A percentile compares a stretch with the other conserved stretches of the same genome.
These are phyloP conservation scores for Fusarium burgessii DNA, from an alignment of 2,329 filamentous ascomycete genomes.

Conservation along the genomic window DNA sequence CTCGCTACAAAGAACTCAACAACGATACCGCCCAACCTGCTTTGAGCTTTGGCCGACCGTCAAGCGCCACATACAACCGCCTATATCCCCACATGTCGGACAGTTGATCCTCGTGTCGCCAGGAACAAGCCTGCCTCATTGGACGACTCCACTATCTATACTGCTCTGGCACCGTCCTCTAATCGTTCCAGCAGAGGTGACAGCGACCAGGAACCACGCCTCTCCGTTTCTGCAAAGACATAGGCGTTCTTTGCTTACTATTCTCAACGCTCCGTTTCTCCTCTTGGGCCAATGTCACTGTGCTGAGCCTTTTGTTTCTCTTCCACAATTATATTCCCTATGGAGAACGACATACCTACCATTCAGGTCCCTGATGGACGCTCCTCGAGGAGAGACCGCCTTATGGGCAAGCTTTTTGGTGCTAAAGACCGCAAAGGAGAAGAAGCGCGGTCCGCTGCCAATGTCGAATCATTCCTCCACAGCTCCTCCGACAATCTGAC, in stretches of 20 bases:
- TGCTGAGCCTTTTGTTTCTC: slow-evolving; percentile 33
- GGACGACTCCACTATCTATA: slow-evolving; percentile 46
- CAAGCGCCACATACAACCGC: slow-evolving; percentile 44
- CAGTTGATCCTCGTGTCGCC: slow-evolving; percentile 47
- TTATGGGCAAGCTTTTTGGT: slow-evolving; percentile 74
- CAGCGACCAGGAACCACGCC: slow-evolving; percentile 28
- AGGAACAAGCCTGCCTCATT: slow-evolving; percentile 46
- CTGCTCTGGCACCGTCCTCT: slow-evolving; percentile 38
- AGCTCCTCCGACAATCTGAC: slow-evolving; percentile 67
- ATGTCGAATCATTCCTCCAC: slow-evolving; percentile 70
- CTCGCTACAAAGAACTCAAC: slow-evolving; percentile 14
- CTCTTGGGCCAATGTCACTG: slow-evolving; percentile 48
- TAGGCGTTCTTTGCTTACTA: slow-evolving; percentile 30
- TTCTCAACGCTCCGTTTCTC: slow-evolving; percentile 29
- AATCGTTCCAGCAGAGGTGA: slow-evolving; percentile 35
- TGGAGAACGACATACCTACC: slow-evolving; percentile 60
- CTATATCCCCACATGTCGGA: slow-evolving; percentile 47
- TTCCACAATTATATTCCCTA: slow-evolving; percentile 45
- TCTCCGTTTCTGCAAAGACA: slow-evolving; percentile 28
- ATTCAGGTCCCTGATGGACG: slow-evolving; percentile 55
- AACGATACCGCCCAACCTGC: slow-evolving; percentile 20
- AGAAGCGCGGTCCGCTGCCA: slow-evolving; percentile 54
- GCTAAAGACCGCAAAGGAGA: slow-evolving; percentile 56
- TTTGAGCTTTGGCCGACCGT: slow-evolving; percentile 33
- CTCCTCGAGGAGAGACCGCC: slow-evolving; percentile 62